A percentile compares a stretch with the other conserved stretches of the same genome.
These are phyloP conservation scores for Clitocybe nebularis DNA, from an alignment of 1,284 basidiomycete species.

Conservation along the genomic window DNA sequence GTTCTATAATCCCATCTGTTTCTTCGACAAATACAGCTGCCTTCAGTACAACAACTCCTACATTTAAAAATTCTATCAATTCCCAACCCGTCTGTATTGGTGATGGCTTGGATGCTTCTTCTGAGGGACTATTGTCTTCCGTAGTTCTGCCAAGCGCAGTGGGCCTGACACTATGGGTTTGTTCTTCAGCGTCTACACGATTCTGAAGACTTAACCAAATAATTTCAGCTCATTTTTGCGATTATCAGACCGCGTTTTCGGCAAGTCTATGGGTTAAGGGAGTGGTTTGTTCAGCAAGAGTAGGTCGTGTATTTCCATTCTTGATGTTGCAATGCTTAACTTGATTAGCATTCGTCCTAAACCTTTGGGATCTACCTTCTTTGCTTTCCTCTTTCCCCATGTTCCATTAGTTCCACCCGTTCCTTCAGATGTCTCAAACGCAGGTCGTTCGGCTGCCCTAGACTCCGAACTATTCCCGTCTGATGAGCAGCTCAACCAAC, in stretches of 20 bases:
- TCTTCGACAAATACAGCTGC: conserved; percentile 10
- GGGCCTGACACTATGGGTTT: conserved; percentile 65
- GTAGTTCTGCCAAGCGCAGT: conserved; percentile 52
- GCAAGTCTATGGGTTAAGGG: conserved; percentile 64
- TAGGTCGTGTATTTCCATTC: conserved; percentile 33
- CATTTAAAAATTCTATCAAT: conserved; percentile 18
- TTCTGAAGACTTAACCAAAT: no score
- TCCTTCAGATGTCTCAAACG: conserved; percentile 50
- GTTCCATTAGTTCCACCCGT: conserved; percentile 63
- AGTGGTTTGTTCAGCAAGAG: conserved; percentile 73
- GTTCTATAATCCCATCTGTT: conserved; percentile 3
- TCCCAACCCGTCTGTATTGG: conserved; percentile 55
- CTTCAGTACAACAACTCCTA: conserved; percentile 17
- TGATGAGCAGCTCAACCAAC: conserved; percentile 68
- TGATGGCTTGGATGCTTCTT: conserved; percentile 57
- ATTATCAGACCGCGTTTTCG: conserved; percentile 62
- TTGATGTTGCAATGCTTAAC: conserved; percentile 12
- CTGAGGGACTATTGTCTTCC: conserved; percentile 58
- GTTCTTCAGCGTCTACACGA: conserved; percentile 26
- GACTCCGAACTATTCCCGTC: conserved; percentile 63
- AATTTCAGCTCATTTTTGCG: conserved; percentile 56
- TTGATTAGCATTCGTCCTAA: conserved; percentile 55
- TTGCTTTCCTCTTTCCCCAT: conserved; percentile 65
- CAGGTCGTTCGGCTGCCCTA: conserved; percentile 41
- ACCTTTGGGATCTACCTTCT: conserved; percentile 51